A percentile compares a stretch with the other conserved stretches of the same genome.
Conservation (phyloP, 257 asterid species). For the Cruciata laevipes region DNA sequence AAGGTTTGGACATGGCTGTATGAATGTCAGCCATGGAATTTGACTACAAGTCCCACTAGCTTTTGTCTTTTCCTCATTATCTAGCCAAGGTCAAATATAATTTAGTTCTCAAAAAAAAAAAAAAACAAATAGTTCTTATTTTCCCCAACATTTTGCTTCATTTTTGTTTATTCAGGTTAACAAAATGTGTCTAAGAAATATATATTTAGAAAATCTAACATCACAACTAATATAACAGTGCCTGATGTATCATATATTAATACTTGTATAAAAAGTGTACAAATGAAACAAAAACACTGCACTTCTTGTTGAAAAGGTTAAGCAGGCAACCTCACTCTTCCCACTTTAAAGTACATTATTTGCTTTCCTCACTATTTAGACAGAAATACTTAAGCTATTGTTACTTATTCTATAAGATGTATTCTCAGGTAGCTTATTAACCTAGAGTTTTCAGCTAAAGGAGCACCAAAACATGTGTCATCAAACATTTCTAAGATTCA, state of each 20-base stretch:
- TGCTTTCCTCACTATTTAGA: background rate
- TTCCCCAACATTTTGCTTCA: too few relatives aligned
- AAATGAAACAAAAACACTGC: too few relatives aligned
- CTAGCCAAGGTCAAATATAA: background rate
- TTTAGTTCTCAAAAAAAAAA: too few relatives aligned
- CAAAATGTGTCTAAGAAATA: too few relatives aligned
- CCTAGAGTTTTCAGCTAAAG: background rate
- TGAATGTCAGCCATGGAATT: conserved; percentile 18
- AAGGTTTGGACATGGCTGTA: background rate
- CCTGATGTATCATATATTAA: too few relatives aligned
- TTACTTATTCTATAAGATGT: too few relatives aligned
- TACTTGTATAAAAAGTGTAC: too few relatives aligned
- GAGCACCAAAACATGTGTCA: background rate
- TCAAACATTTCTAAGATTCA: background rate
- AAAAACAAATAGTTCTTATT: too few relatives aligned
- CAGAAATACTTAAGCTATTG: background rate
- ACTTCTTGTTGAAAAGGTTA: too few relatives aligned
- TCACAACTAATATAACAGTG: too few relatives aligned
- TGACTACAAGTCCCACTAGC: background rate
- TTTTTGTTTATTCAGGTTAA: too few relatives aligned
- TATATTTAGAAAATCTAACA: too few relatives aligned
- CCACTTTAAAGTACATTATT: background rate
- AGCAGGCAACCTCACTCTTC: background rate
- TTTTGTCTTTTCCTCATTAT: background rate
- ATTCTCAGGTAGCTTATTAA: background rate